Conservation (phyloP, 768 basidiomycete genomes). For the Cystobasidium onofrii region DNA sequence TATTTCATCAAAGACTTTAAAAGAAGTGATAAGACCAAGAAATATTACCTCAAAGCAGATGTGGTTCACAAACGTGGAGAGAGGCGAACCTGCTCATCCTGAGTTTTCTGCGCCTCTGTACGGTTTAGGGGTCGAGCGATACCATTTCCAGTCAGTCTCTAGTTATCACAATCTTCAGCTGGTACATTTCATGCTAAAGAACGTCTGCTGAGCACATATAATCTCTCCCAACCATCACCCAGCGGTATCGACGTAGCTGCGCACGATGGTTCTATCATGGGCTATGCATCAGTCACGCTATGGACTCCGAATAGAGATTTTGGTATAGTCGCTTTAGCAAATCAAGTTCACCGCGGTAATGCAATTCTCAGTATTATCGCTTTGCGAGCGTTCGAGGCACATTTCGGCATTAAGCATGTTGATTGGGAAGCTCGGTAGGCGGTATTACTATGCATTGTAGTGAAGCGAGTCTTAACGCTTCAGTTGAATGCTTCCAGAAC, state of each 20-base stretch:
- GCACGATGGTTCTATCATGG: background rate
- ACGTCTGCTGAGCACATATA: background rate
- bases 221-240: background rate
- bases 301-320: constrained; percentile 4
- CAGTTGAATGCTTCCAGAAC: too few species aligned
- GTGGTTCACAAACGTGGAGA: background rate
- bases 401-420: background rate
- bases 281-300: background rate
- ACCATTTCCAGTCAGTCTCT: background rate
- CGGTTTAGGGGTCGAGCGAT: constrained; percentile 1
- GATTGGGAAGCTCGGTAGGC: constrained; percentile 12
- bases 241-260: constrained; percentile 7
- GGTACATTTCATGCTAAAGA: background rate
- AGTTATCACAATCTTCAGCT: background rate
- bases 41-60: background rate
- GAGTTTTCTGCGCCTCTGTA: background rate
- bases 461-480: too few species aligned
- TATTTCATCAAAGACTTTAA: background rate
- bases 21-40: background rate
- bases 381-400: background rate
- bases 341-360: background rate
- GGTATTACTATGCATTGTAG: too few species aligned
- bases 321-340: background rate
- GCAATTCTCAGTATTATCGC: background rate
- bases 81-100: background rate